These are phyloP conservation scores for Chrysanthemum lavandulifolium DNA, from an alignment of 129 eudicot genomes.

Conservation along the genomic window DNA sequence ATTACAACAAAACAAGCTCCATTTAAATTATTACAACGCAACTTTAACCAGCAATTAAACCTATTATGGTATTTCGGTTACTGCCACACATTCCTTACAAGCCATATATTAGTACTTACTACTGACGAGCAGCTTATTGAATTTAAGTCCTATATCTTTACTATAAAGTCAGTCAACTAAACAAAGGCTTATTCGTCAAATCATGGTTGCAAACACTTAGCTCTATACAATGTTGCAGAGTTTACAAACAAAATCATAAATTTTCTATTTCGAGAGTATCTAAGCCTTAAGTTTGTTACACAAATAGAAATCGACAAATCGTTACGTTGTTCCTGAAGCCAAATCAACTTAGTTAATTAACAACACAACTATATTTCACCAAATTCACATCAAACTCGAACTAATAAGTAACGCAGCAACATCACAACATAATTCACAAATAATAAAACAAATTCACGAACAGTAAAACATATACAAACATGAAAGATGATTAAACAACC, in stretches of 20 bases:
- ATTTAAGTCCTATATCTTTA: conserved; percentile 7
- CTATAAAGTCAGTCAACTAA: conserved; percentile 1
- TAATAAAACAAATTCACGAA: conserved; percentile 3
- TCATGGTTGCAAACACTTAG: not conserved
- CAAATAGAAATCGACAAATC: not conserved
- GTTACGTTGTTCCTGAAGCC: not conserved
- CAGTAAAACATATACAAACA: too few species aligned
- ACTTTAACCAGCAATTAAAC: not conserved
- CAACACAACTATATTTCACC: not conserved
- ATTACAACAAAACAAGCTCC: not conserved
- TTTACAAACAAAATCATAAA: not conserved
- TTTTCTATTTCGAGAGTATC: not conserved
- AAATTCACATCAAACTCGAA: not conserved
- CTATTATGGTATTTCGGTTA: not conserved
- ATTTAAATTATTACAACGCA: too few species aligned
- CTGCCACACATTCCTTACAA: conserved; percentile 7
- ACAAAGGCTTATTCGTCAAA: conserved; percentile 10
- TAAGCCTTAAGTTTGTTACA: not conserved
- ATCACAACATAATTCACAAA: not conserved
- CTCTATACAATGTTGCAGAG: conserved; percentile 7
- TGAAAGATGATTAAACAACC: not conserved
- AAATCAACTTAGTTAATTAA: not conserved
- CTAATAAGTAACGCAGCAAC: conserved; percentile 22
- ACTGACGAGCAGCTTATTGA: not conserved
- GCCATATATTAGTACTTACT: not conserved